Evolutionary conservation across 2,329 filamentous ascomycete genomes (phyloP), one percentile per base, ranked within the genome.

Genomic region (Nannizziopsis arthrosporioides): DNA sequence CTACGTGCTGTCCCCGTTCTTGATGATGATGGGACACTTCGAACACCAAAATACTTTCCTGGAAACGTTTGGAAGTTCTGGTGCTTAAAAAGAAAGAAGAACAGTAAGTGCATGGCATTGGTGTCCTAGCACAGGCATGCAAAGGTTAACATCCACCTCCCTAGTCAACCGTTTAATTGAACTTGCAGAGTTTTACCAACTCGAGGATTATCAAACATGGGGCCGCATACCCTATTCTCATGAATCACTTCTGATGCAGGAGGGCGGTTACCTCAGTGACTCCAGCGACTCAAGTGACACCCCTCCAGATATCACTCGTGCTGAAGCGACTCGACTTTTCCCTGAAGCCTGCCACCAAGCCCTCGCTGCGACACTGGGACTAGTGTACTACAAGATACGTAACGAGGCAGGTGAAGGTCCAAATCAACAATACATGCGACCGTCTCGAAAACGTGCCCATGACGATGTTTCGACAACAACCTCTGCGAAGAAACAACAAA

Each of bases 371-470:
- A 66, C 62, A 1, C 42, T 67, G 17, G 65, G 65, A 36, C 52
- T 68, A n/a, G 61, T 67, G 1, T 68, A 67, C 47, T 64, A 63
- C 53, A 67, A 67, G 53, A 67, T 68, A 42, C 62, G 62, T 12
- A 68, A 68, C 35, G 63, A 66, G 51, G 61, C 64, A 6, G 63
- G 65, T 3, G 63, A 67, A 45, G 60, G 59, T 3, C 59, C 59
- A 3, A 52, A 57, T 42, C 45, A 56, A 10, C 60, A 56, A 8
- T 49, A 62, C n/a, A 53, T 57, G 17, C 40, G 52, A 17, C 57
- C 60, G n/a, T 59, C 63, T 7, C 37, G 34, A n/a, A 68, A 68
- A 53, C 61, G 65, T 27, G 58, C 56, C 14, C 63, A 61, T 40
- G 64, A 67, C 5, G 64, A 68, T 5, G 49, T 61, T 12, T 56